Percentiles rank a stretch among this genome's conserved stretches.
Evolutionary conservation across 2,329 filamentous ascomycete genomes (phyloP).

Genomic region (Pseudogymnoascus sp.): DNA sequence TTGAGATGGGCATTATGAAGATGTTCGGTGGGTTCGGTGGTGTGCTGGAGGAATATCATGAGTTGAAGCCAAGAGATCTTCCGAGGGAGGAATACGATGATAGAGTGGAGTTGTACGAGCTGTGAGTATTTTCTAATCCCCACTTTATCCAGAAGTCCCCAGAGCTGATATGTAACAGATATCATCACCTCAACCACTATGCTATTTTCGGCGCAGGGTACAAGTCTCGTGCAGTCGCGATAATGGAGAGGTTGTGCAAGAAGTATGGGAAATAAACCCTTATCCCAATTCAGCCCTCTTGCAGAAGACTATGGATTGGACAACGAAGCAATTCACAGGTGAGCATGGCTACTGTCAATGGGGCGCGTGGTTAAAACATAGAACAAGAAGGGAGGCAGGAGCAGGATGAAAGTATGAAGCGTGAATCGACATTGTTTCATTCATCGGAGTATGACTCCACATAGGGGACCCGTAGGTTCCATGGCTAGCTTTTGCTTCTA

Average conservation of each 20-base stretch:
- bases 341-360: neutral
- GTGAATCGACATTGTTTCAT: neutral
- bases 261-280: constrained; percentile 55
- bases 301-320: neutral
- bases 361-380: neutral
- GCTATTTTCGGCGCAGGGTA: constrained; percentile 73
- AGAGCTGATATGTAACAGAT: constrained; percentile 40
- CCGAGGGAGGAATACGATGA: constrained; percentile 81
- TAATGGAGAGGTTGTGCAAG: constrained; percentile 65
- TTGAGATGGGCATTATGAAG: constrained; percentile 85
- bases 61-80: constrained; percentile 69
- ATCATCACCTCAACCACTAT: constrained; percentile 80
- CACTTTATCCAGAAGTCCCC: neutral
- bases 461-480: neutral
- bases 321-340: neutral
- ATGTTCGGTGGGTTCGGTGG: constrained; percentile 88
- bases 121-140: constrained; percentile 47
- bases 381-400: neutral
- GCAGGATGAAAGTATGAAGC: neutral
- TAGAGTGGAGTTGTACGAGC: constrained; percentile 70
- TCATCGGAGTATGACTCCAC: neutral
- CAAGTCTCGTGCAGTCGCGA: constrained; percentile 64
- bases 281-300: neutral
- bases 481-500: neutral
- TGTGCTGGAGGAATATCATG: constrained; percentile 64